These are phyloP conservation scores for Xylaria cubensis DNA, from an alignment of 495 filamentous ascomycete genomes.

Conservation along the genomic window DNA sequence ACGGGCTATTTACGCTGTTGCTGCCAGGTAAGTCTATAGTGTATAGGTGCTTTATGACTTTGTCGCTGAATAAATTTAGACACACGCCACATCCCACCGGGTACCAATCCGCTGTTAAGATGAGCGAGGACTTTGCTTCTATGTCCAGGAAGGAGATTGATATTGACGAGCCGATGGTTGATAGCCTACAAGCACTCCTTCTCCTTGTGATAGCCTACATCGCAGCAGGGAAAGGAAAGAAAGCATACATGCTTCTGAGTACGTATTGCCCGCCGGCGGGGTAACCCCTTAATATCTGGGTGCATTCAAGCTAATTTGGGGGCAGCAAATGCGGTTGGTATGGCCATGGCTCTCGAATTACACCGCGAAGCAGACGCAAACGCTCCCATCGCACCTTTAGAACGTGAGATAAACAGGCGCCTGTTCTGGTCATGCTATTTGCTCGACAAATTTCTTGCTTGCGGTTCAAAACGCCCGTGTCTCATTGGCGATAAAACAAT, in stretches of 20 bases:
- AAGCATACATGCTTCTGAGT: constrained; percentile 85
- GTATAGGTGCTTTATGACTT: constrained; percentile 15
- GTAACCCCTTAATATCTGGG: not conserved
- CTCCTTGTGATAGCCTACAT: constrained; percentile 78
- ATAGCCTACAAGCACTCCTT: constrained; percentile 74
- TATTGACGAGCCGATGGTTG: constrained; percentile 78
- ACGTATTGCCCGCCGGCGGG: constrained; percentile 35
- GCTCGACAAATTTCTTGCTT: constrained; percentile 78
- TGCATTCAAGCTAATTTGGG: constrained; percentile 4
- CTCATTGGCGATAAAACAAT: constrained; percentile 78
- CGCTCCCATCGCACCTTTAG: constrained; percentile 61
- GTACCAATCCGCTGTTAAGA: constrained; percentile 63
- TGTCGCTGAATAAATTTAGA: constrained; percentile 46
- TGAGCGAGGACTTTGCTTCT: constrained; percentile 71
- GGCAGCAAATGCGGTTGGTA: constrained; percentile 76
- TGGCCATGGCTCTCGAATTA: constrained; percentile 79
- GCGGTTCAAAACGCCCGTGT: constrained; percentile 79
- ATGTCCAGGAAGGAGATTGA: constrained; percentile 73
- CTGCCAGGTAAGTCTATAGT: constrained; percentile 61
- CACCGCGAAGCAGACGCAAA: constrained; percentile 71
- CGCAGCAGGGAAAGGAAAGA: constrained; percentile 80
- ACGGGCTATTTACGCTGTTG: constrained; percentile 76
- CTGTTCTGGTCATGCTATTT: constrained; percentile 87
- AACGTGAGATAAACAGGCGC: constrained; percentile 74
- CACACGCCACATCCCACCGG: constrained; percentile 68